phyloP scores from a whole-genome alignment of 2,329 filamentous ascomycete genomes.

The Stagonosporopsis vannaccii region DNA sequence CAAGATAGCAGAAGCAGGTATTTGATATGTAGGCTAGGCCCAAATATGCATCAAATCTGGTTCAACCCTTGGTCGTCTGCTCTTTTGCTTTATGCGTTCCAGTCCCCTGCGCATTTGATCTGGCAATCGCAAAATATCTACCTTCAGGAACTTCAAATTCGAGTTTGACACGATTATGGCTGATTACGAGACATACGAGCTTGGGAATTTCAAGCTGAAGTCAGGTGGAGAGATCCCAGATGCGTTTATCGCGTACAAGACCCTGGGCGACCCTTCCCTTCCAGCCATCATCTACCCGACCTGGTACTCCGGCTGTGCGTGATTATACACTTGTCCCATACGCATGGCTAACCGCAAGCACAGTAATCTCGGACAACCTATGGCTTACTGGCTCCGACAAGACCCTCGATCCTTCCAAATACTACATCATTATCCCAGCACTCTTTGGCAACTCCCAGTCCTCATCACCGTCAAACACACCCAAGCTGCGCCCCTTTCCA shows the following conservation, averaged over 20 bases:
- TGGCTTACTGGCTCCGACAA: slow-evolving; percentile 75
- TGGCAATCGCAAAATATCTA: not conserved
- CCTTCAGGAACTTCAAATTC: not conserved
- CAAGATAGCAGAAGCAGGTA: slow-evolving; percentile 6
- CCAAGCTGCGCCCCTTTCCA: slow-evolving; percentile 64
- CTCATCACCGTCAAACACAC: slow-evolving; percentile 70
- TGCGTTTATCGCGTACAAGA: slow-evolving; percentile 79
- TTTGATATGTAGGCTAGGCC: not conserved
- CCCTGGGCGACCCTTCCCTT: slow-evolving; percentile 67
- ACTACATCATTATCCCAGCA: slow-evolving; percentile 73
- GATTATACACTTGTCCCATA: slow-evolving; percentile 6
- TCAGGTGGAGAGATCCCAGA: slow-evolving; percentile 67
- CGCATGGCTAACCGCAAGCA: slow-evolving; percentile 1
- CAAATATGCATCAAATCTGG: not conserved
- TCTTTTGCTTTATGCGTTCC: not conserved
- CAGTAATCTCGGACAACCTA: slow-evolving; percentile 72
- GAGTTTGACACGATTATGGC: not conserved
- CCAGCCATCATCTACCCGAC: slow-evolving; percentile 78
- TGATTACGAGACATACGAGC: slow-evolving; percentile 60
- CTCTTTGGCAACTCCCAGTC: slow-evolving; percentile 75
- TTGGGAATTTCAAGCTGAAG: slow-evolving; percentile 73
- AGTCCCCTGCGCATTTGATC: slow-evolving; percentile 1
- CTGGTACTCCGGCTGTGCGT: slow-evolving; percentile 72
- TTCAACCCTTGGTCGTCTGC: not conserved
- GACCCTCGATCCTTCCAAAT: slow-evolving; percentile 68